Percentiles rank a stretch among this genome's conserved stretches.
phyloP scores from a whole-genome alignment of 192 early-diverging fungal species.

The Lobosporangium transversale region DNA sequence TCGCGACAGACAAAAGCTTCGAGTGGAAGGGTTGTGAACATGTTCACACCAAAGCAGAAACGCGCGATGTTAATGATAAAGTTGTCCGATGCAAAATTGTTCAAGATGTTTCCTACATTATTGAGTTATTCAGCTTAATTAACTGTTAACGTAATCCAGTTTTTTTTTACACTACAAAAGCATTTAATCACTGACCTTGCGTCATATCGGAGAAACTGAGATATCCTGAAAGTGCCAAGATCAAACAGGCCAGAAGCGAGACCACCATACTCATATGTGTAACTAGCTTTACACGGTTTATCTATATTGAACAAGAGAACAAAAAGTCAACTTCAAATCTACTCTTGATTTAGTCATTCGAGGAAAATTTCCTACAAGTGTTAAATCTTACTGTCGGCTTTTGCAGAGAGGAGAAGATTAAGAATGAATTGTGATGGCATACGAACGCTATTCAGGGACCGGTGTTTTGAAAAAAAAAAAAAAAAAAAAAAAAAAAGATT shows the following conservation, averaged over 20 bases:
- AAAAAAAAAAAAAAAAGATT: neutral
- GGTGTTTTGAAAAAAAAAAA: no score
- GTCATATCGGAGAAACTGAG: conserved; percentile 87
- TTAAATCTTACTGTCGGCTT: conserved; percentile 68
- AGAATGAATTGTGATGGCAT: conserved; percentile 95
- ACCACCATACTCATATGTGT: conserved; percentile 82
- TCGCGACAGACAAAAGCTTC: conserved; percentile 92
- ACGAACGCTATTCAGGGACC: conserved; percentile 76
- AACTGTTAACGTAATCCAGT: neutral
- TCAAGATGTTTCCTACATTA: conserved; percentile 92
- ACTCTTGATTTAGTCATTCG: no score
- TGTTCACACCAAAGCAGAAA: conserved; percentile 89
- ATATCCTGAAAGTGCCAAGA: conserved; percentile 80
- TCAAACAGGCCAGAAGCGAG: conserved; percentile 75
- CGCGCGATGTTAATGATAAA: conserved; percentile 87
- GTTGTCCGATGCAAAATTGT: conserved; percentile 86
- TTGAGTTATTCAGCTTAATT: neutral
- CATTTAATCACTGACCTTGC: no score
- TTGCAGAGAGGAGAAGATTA: conserved; percentile 87
- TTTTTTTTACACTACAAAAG: no score
- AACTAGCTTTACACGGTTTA: conserved; percentile 86
- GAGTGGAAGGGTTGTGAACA: conserved; percentile 94
- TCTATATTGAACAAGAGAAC: conserved; percentile 25
- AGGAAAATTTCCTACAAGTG: no score
- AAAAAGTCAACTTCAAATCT: no score